Conservation (phyloP, 2,329 filamentous ascomycete species). For the Aureobasidium zeae region DNA sequence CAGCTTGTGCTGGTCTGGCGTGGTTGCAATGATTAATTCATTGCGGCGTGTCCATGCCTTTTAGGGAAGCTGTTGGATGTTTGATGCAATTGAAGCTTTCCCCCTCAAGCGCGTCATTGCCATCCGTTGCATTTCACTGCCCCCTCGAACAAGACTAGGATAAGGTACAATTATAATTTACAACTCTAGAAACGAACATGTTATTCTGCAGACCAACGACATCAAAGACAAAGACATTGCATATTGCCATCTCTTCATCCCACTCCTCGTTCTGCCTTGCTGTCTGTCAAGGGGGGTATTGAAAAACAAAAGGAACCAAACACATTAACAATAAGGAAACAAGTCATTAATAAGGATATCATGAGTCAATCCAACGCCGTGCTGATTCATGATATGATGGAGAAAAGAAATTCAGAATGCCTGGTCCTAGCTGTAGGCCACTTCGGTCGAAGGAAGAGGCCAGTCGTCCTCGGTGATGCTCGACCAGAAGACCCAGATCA, state of each 20-base stretch:
- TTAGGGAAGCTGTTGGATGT: neutral
- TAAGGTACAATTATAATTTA: too few relatives aligned
- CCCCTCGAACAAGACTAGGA: too few relatives aligned
- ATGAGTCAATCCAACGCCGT: slow-evolving; percentile 14
- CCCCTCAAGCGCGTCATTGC: slow-evolving; percentile 1
- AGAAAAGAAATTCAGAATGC: neutral
- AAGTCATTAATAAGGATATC: slow-evolving; percentile 3
- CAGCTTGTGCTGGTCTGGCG: neutral
- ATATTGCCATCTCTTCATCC: neutral
- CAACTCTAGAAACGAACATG: too few relatives aligned
- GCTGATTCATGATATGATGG: slow-evolving; percentile 11
- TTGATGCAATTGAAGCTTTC: neutral
- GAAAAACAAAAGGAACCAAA: neutral
- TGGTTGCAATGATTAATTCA: neutral
- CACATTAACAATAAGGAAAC: slow-evolving; percentile 1
- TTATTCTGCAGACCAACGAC: too few relatives aligned
- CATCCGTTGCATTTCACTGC: too few relatives aligned
- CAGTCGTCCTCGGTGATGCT: slow-evolving; percentile 99
- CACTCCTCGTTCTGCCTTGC: slow-evolving; percentile 2
- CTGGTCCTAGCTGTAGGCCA: slow-evolving; percentile 28
- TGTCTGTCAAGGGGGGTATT: slow-evolving; percentile 5
- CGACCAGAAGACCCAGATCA: slow-evolving; percentile 93
- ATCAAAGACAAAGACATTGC: neutral
- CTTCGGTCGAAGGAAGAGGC: slow-evolving; percentile 50
- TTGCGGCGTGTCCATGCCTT: neutral